Conservation (phyloP, 805 yeast genomes). For the Kodamaea sagamina region DNA sequence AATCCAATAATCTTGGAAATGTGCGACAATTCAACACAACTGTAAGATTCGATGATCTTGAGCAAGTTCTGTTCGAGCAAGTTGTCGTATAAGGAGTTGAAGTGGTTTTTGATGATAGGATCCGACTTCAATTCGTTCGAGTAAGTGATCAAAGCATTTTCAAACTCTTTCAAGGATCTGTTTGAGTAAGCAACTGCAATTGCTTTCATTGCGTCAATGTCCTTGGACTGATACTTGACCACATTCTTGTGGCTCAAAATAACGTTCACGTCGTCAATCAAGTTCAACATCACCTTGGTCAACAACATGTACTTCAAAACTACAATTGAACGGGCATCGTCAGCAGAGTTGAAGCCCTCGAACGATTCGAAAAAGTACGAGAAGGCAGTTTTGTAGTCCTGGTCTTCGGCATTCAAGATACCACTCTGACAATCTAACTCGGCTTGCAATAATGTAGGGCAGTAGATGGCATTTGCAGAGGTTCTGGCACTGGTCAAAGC, state of each 20-base stretch:
- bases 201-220: conserved; percentile 94
- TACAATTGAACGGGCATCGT: conserved; percentile 59
- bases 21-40: conserved; percentile 91
- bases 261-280: conserved; percentile 80
- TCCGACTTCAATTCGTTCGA: conserved; percentile 79
- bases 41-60: conserved; percentile 94
- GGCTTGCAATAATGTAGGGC: conserved; percentile 92
- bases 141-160: conserved; percentile 73
- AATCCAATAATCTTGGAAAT: conserved; percentile 86
- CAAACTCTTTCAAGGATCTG: conserved; percentile 89
- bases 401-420: conserved; percentile 92
- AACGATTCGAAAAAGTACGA: conserved; percentile 95
- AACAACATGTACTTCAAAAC: conserved; percentile 90
- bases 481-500: conserved; percentile 94
- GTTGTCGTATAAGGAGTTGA: conserved; percentile 89
- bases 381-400: conserved; percentile 93
- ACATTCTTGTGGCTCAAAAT: conserved; percentile 71
- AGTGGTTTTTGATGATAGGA: conserved; percentile 85
- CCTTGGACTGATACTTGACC: conserved; percentile 73
- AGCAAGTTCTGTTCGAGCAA: conserved; percentile 89
- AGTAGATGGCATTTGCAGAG: conserved; percentile 94
- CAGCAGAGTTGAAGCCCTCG: conserved; percentile 81
- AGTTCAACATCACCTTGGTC: conserved; percentile 89
- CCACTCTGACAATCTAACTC: conserved; percentile 96
- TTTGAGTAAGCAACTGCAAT: conserved; percentile 87